Evolutionary conservation across 2,329 filamentous ascomycete species (phyloP).

Genomic region (Nigrospora oryzae): DNA sequence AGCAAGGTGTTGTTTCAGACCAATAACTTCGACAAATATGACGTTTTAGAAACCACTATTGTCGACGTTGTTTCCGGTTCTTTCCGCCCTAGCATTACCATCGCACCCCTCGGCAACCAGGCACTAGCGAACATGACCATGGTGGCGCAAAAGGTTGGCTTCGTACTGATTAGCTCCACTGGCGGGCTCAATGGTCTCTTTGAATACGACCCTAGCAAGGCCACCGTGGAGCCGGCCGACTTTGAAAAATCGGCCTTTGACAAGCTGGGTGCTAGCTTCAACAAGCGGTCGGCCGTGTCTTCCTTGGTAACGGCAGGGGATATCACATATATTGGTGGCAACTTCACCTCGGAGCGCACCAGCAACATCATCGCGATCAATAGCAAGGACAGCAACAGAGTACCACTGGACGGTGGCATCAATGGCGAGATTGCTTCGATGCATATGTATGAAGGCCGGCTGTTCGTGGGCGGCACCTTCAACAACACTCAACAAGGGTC

Average conservation of each 20-base stretch:
- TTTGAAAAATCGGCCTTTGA: conserved; percentile 69
- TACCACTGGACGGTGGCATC: conserved; percentile 62
- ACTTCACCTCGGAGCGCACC: conserved; percentile 62
- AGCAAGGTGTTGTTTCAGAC: conserved; percentile 70
- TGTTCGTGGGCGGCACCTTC: conserved; percentile 85
- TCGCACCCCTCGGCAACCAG: conserved; percentile 62
- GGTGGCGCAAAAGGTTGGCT: conserved; percentile 84
- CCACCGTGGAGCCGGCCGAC: conserved; percentile 48
- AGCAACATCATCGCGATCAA: conserved; percentile 72
- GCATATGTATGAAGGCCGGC: conserved; percentile 52
- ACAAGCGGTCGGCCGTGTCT: conserved; percentile 58
- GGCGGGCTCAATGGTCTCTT: conserved; percentile 84
- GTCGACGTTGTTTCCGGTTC: conserved; percentile 65
- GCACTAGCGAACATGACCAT: conserved; percentile 56
- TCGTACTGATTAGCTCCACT: conserved; percentile 63
- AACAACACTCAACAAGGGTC: conserved; percentile 59
- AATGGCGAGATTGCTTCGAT: conserved; percentile 71
- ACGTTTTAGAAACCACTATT: conserved; percentile 79
- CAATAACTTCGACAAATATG: conserved; percentile 95
- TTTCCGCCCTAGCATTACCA: conserved; percentile 74
- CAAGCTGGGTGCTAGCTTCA: conserved; percentile 63
- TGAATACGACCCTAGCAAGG: conserved; percentile 68
- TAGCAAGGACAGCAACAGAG: conserved; percentile 50
- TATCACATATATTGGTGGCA: conserved; percentile 70
- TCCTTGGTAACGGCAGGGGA: conserved; percentile 58